Evolutionary conservation across 2,329 filamentous ascomycete genomes (phyloP).

Genomic region (Colletotrichum aenigma): DNA sequence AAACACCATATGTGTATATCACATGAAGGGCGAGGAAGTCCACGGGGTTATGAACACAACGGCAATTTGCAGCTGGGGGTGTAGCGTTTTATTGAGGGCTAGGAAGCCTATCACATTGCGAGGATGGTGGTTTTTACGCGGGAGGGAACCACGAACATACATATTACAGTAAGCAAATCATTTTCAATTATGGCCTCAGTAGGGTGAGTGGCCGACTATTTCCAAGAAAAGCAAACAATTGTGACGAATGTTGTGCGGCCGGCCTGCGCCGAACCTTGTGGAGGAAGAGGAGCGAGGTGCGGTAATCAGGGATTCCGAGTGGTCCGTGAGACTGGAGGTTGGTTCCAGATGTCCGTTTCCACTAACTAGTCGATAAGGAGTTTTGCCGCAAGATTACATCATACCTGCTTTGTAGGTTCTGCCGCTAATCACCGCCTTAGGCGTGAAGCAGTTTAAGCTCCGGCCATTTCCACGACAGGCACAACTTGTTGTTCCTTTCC

Average conservation of each 20-base stretch:
- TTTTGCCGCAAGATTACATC: not conserved
- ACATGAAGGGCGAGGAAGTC: not conserved
- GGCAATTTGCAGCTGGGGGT: not conserved
- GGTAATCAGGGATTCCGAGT: not conserved
- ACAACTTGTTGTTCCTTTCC: not conserved
- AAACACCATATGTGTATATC: not conserved
- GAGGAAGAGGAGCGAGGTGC: not conserved
- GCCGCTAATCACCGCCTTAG: not conserved
- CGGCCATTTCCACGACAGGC: not conserved
- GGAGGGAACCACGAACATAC: not conserved
- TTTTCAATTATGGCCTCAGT: no score
- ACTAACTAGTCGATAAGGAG: not conserved
- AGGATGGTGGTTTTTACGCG: not conserved
- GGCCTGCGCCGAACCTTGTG: not conserved
- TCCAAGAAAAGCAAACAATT: not conserved
- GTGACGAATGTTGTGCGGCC: not conserved
- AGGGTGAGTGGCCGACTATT: no score
- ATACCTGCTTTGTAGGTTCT: not conserved
- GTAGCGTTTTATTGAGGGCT: not conserved
- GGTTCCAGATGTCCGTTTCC: not conserved
- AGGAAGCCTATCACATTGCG: not conserved
- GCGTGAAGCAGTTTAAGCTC: not conserved
- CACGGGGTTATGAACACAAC: not conserved
- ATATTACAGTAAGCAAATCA: not conserved
- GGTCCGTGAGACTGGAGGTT: not conserved